phyloP scores from a whole-genome alignment of 768 basidiomycete species.

The Chalciporus piperatus region DNA sequence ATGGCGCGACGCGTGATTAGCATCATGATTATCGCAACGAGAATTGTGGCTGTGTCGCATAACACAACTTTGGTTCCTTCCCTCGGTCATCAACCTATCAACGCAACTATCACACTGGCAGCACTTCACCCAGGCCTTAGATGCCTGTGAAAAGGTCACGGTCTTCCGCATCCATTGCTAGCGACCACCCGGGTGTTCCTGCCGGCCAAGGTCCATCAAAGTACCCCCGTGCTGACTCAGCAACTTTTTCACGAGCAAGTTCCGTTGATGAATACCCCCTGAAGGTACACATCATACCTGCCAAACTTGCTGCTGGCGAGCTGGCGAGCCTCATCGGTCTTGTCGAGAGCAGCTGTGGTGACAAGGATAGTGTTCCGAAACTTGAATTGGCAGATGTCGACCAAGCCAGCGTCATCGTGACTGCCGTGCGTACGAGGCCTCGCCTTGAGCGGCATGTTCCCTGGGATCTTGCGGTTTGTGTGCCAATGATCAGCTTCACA shows the following conservation, averaged over 20 bases:
- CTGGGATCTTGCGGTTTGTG: slow-evolving; percentile 63
- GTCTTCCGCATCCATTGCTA: background rate
- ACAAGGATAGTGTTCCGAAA: background rate
- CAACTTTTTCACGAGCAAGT: background rate
- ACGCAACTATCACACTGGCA: no score
- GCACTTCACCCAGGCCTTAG: background rate
- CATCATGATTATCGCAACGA: no score
- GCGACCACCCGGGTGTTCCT: background rate
- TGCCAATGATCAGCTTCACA: background rate
- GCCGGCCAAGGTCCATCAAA: slow-evolving; percentile 11
- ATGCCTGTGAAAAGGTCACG: slow-evolving; percentile 17
- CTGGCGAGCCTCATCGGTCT: slow-evolving; percentile 27
- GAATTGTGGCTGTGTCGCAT: no score
- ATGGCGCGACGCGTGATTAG: no score
- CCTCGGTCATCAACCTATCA: no score
- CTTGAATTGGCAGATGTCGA: slow-evolving; percentile 40
- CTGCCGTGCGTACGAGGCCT: slow-evolving; percentile 60
- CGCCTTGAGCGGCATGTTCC: slow-evolving; percentile 68
- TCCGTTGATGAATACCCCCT: slow-evolving; percentile 11
- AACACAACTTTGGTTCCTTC: no score
- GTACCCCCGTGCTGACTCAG: slow-evolving; percentile 1
- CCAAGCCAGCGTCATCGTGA: slow-evolving; percentile 65
- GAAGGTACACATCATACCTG: slow-evolving; percentile 30
- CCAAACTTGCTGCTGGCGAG: slow-evolving; percentile 26
- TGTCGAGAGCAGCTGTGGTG: slow-evolving; percentile 12